Evolutionary conservation across 768 basidiomycete species (phyloP).

Genomic region (Multifurca ochricompacta): DNA sequence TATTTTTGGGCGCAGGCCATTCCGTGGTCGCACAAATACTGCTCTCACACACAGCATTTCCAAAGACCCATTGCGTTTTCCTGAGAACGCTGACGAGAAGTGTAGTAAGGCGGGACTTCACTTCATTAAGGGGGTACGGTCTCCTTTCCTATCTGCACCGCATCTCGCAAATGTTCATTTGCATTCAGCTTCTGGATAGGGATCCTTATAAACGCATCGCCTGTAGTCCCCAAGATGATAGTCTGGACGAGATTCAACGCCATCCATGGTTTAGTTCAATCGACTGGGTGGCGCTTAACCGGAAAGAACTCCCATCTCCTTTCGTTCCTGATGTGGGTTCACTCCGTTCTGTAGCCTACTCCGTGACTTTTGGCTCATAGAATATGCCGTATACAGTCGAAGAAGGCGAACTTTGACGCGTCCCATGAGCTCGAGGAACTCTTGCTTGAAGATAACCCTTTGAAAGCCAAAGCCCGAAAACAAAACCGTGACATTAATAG

Average conservation of each 20-base stretch:
- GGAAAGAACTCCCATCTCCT: constrained; percentile 66
- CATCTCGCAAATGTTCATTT: neutral
- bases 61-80: constrained; percentile 81
- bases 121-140: constrained; percentile 62
- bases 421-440: constrained; percentile 97
- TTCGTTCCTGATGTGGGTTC: constrained; percentile 80
- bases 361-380: constrained; percentile 14
- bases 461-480: constrained; percentile 91
- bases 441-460: constrained; percentile 89
- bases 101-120: constrained; percentile 73
- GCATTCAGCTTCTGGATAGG: constrained; percentile 70
- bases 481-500: constrained; percentile 75
- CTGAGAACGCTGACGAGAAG: constrained; percentile 78
- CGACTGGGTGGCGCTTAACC: constrained; percentile 83
- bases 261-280: constrained; percentile 86
- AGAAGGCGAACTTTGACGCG: constrained; percentile 98
- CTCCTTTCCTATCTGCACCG: neutral
- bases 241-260: constrained; percentile 66
- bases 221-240: constrained; percentile 72
- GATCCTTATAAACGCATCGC: constrained; percentile 76
- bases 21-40: constrained; percentile 88
- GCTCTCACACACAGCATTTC: constrained; percentile 90
- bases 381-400: constrained; percentile 52
- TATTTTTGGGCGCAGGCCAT: constrained; percentile 85
- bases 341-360: neutral